These are phyloP conservation scores for Tetradesmus obliquus DNA, from an alignment of 139 green algal genomes.

Conservation along the genomic window DNA sequence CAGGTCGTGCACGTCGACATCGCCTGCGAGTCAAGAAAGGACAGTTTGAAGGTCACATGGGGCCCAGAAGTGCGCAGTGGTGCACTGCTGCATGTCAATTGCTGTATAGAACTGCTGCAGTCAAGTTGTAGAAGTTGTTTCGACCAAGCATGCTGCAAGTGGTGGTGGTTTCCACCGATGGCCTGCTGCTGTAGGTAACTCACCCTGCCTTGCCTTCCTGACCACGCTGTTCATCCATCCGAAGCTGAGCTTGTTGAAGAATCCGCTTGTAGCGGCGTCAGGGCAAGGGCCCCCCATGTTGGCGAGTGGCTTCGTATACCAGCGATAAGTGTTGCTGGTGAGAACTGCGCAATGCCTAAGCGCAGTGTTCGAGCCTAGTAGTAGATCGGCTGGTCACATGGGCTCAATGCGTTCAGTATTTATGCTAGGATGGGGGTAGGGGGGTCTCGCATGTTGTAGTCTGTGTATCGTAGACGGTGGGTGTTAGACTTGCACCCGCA, in stretches of 20 bases:
- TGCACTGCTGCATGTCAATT: background rate
- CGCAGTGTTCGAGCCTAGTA: background rate
- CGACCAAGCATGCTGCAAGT: background rate
- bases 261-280: background rate
- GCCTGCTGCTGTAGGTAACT: background rate
- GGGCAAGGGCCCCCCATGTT: background rate
- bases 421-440: background rate
- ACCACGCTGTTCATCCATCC: constrained; percentile 55
- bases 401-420: background rate
- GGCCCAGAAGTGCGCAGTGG: background rate
- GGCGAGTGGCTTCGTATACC: background rate
- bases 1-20: constrained; percentile 58
- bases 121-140: background rate
- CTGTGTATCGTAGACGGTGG: background rate
- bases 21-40: constrained; percentile 3
- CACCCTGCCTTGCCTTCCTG: constrained; percentile 38
- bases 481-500: background rate
- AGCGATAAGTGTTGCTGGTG: background rate
- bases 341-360: background rate
- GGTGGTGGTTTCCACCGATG: background rate
- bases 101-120: background rate
- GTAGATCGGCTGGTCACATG: background rate
- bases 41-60: background rate
- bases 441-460: background rate
- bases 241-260: constrained; percentile 36